Evolutionary conservation across 768 basidiomycete genomes (phyloP), one percentile per base, ranked within the genome.

Genomic region (Pulveroboletus sp.): DNA sequence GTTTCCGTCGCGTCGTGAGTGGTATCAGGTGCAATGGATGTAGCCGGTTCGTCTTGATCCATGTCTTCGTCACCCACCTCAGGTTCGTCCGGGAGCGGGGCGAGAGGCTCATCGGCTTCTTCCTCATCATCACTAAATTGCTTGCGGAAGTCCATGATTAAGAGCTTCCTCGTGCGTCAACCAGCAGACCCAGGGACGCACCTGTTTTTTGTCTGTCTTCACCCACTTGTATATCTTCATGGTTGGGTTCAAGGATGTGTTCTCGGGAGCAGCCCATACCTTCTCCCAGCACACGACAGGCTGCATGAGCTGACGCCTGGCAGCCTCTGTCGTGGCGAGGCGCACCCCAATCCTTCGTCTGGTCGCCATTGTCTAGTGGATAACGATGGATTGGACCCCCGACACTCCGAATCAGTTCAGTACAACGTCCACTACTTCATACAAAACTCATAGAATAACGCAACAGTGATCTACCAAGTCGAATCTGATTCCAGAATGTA

Each of bases 101-200:
- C 89, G 24, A 92, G 75, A 13, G 89, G 88, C 59, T 88, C 86
- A 57, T 92, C 87, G 0, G 72, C 79, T 54, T 82, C 85, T 44
- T 79, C 86, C 60, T 92, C 90, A 51, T 91, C 87, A 60, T 92
- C 89, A 60, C 86, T 89, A 59, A 92, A 93, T 76, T 90, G 86
- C 89, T 93, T 64, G 54, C 46, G 53, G 32, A 46, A 39, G 41
- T 40, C 44, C 40, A 44, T 51, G 40, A 28, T 41, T 37, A 49
- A 40, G 27, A 49, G 49, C 33, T 13, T 33, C 45, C 32, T 28
- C 26, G 26, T 33, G 28, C 18, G 38, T 39, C 43, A 35, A 21
- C 36, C 46, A 9, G 24, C 41, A 38, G 41, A 45, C n/a, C 17
- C 36, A 14, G 17, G 2, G 21, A 54, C 79, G 46, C 59, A 86